Evolutionary conservation across 139 green algal species (phyloP), one percentile per base, ranked within the genome.

Genomic region (Chlamydomonas schloesseri): DNA sequence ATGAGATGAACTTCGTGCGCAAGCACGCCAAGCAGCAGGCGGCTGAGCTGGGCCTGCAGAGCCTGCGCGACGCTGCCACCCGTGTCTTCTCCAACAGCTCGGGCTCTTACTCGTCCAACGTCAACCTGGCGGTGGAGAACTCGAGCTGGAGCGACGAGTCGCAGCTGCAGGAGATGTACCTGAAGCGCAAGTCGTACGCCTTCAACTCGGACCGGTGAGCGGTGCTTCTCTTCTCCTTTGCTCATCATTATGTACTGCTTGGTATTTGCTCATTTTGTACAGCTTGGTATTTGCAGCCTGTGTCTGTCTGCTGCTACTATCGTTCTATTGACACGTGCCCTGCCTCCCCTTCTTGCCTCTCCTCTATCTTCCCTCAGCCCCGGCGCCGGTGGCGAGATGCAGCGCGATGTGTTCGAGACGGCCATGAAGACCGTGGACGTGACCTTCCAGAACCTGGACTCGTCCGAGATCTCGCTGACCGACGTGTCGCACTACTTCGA

Each of bases 371-470:
- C 20, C 64, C 53, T 20, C 76, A 84, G 86, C 57, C 97, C 97
- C 1, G 97, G 97, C 60, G 94, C 91, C 0, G 98, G 98, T 55
- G 98, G 98, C 71, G 95, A 98, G 92, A 95, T 94, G 83, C 94
- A 94, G 60, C 88, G 95, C 53, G 96, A 98, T 17, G 93, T 98
- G 58, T 99, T 99, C 88, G 96, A 99, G 93, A 88, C 89, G 24
- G 94, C 98, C n/a, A 96, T 99, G 90, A 98, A 98, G 89, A 99
- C 95, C 0, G 98, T 99, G 37, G 98, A 99, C 82, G 94, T 96
- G n/a, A 99, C 98, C 21, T 99, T 99, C 97, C 95, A 98, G 94
- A 99, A 99, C 93, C 92, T 99, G 75, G 98, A 99, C 93, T 98
- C 94, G 29, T 96, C 89, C 69, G 98, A 99, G 94, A 99, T 99